These are phyloP conservation scores for Plectosphaerella sp. DNA, from an alignment of 2,329 filamentous ascomycete species.

Conservation along the genomic window DNA sequence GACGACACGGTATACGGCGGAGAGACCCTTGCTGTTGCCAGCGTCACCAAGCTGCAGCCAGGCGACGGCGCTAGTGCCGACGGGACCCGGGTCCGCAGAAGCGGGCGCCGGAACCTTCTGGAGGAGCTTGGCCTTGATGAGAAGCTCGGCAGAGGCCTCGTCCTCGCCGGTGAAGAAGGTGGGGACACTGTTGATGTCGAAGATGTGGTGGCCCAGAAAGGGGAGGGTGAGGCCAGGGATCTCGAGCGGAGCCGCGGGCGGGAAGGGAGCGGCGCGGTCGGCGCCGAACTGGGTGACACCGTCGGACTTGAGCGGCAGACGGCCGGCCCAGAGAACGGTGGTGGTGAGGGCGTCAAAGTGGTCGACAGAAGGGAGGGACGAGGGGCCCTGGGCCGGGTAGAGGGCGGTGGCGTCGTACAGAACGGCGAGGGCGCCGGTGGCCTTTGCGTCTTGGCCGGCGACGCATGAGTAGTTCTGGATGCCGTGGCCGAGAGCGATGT, in stretches of 20 bases:
- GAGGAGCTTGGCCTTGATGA: slow-evolving; percentile 43
- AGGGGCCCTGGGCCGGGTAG: slow-evolving; percentile 38
- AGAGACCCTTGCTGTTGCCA: slow-evolving; percentile 31
- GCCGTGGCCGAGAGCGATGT: slow-evolving; percentile 59
- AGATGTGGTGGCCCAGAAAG: slow-evolving; percentile 63
- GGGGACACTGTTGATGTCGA: slow-evolving; percentile 48
- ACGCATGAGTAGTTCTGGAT: slow-evolving; percentile 67
- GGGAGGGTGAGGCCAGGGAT: slow-evolving; percentile 22
- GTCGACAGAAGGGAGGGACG: slow-evolving; percentile 27
- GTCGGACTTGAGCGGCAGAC: slow-evolving; percentile 44
- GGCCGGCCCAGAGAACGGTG: slow-evolving; percentile 32
- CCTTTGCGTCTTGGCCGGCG: slow-evolving; percentile 26
- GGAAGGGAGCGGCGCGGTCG: slow-evolving; percentile 40
- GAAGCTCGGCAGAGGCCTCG: slow-evolving; percentile 28
- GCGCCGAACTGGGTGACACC: slow-evolving; percentile 31
- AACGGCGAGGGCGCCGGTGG: slow-evolving; percentile 53
- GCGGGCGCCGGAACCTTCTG: slow-evolving; percentile 47
- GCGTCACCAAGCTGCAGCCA: slow-evolving; percentile 47
- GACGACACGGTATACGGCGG: slow-evolving; percentile 48
- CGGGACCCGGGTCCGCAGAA: slow-evolving; percentile 37
- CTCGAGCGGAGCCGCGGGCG: slow-evolving; percentile 30
- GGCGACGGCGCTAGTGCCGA: slow-evolving; percentile 46
- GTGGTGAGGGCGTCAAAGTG: slow-evolving; percentile 36
- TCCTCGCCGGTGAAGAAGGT: slow-evolving; percentile 51
- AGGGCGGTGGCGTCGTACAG: slow-evolving; percentile 53